phyloP scores from a whole-genome alignment of 352 stramenopile genomes.

The Phytopythium delawarense region DNA sequence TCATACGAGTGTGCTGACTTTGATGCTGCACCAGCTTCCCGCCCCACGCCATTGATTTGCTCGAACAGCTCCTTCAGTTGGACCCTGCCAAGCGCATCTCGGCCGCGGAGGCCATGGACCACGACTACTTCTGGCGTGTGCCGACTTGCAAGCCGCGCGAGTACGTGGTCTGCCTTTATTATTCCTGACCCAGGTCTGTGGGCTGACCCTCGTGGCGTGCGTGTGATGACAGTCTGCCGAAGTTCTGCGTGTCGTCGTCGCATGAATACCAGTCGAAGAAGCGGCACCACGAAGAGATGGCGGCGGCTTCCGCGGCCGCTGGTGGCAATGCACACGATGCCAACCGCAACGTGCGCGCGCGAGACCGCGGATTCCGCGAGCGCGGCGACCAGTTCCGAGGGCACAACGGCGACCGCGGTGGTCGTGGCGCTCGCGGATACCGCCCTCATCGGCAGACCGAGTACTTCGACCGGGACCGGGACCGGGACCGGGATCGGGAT shows the following conservation, averaged over 20 bases:
- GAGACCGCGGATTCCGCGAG: conserved; percentile 25
- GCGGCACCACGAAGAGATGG: conserved; percentile 71
- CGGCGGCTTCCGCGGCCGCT: conserved; percentile 36
- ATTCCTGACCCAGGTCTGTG: background rate
- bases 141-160: conserved; percentile 81
- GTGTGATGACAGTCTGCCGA: conserved; percentile 48
- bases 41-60: conserved; percentile 82
- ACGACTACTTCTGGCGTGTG: conserved; percentile 95
- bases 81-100: conserved; percentile 94
- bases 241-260: conserved; percentile 79
- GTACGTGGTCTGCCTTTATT: conserved; percentile 26
- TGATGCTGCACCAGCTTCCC: conserved; percentile 47
- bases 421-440: conserved; percentile 16
- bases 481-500: conserved; percentile 30
- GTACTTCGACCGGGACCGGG: conserved; percentile 34
- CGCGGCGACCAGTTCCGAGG: conserved; percentile 28
- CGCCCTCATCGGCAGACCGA: conserved; percentile 28
- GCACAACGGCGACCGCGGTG: conserved; percentile 10
- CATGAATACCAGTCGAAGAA: conserved; percentile 89
- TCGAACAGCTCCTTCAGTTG: conserved; percentile 93
- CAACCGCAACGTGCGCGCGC: conserved; percentile 22
- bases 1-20: background rate
- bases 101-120: conserved; percentile 92
- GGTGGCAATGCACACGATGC: conserved; percentile 21
- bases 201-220: background rate